Evolutionary conservation across 2,329 filamentous ascomycete genomes (phyloP), one percentile per base, ranked within the genome.

Genomic region (Phyllosticta citribraziliensis): DNA sequence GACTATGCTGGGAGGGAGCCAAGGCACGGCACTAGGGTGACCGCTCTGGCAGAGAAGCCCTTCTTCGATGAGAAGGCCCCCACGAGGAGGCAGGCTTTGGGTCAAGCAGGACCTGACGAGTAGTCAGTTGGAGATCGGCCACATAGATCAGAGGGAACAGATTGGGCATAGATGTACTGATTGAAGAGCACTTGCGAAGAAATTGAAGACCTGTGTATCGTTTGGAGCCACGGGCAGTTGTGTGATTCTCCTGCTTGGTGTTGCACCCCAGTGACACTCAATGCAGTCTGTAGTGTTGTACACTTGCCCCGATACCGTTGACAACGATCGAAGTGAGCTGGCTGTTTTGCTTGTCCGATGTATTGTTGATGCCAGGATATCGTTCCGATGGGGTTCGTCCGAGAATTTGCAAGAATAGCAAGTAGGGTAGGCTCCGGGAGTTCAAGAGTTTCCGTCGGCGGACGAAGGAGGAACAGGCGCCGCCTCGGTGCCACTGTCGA

Each of bases 1-100:
- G 86, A 90, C 65, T 89, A 89, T 67, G 85, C 82, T 35, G 85
- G 85, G 1, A 79, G 75, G 20, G 78, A 88, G 68, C 84, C 87
- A 0, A 78, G 87, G 50, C 87, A 91, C 69, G 88, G 88, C 2
- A 90, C 87, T 0, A 78, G 88, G 27, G 87, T 91, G 3, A 90
- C 87, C 0, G 78, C 84, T 8, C 72, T 91, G 57, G 88, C 85
- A 0, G 88, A 91, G 75, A 85, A 85, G 76, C 88, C 88, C 0
- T 86, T 80, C 67, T 90, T 88, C 66, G 81, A 87, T 58, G 73
- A 81, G 0, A 75, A 79, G 10, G 87, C 87, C 1, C 86, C 86
- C 0, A 87, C 85, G 0, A 80, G 87, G 55, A 78, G 88, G 63
- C 78, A 89, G 66, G 85, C 83, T 0, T 72, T 90, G 52, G 87